A percentile compares a stretch with the other conserved stretches of the same genome.
Evolutionary conservation across 208 protist species (phyloP).

Genomic region (Paratrypanosoma confusum): DNA sequence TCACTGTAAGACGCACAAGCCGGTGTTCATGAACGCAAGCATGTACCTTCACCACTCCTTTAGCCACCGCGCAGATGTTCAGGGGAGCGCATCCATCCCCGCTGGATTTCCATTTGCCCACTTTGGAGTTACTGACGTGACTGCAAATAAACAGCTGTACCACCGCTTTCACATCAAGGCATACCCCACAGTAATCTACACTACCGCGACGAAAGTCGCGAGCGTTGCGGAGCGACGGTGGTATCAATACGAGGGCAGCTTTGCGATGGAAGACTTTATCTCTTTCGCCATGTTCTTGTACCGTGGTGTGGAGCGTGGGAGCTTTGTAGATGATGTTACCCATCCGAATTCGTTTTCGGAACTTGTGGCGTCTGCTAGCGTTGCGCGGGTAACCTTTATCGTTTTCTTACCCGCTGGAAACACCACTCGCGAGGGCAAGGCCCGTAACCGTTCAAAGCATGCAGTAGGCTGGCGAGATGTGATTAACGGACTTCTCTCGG

Average conservation of each 20-base stretch:
- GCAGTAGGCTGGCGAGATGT: no score
- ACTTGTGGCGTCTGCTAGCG: no score
- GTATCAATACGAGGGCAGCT: conserved; percentile 39
- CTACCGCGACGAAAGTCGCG: conserved; percentile 35
- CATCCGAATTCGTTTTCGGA: conserved; percentile 19
- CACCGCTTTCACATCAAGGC: conserved; percentile 38
- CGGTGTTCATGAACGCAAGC: conserved; percentile 62
- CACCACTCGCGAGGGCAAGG: neutral
- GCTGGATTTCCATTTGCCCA: conserved; percentile 18
- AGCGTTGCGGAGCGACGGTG: conserved; percentile 10
- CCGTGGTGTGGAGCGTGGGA: conserved; percentile 22
- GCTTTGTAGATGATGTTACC: conserved; percentile 55
- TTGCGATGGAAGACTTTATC: conserved; percentile 39
- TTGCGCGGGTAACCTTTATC: no score
- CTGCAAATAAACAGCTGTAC: conserved; percentile 24
- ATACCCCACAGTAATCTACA: conserved; percentile 75
- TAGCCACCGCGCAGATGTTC: conserved; percentile 10
- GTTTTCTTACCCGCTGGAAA: neutral
- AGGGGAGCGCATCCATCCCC: no score
- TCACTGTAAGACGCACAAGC: conserved; percentile 64
- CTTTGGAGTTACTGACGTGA: conserved; percentile 52
- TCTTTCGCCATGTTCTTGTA: conserved; percentile 50
- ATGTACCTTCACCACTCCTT: conserved; percentile 12
- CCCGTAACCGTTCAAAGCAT: neutral
- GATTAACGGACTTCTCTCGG: no score